A percentile compares a stretch with the other conserved stretches of the same genome.
phyloP scores from a whole-genome alignment of 495 filamentous ascomycete genomes.

The Darksidea phi region DNA sequence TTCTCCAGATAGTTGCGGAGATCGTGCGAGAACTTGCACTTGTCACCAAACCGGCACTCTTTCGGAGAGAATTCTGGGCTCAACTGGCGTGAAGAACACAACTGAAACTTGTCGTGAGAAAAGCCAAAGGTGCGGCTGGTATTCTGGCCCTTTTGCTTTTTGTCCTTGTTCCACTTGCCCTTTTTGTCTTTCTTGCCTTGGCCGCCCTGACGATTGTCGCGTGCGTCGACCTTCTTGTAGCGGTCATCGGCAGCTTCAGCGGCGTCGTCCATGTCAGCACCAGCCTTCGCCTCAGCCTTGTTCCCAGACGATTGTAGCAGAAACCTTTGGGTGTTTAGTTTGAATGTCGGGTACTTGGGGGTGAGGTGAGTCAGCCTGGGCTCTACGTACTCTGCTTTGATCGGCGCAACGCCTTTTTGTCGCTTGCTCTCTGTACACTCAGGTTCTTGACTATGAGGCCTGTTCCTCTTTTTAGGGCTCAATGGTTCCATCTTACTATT shows the following conservation, averaged over 20 bases:
- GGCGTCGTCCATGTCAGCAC: constrained; percentile 41
- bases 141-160: constrained; percentile 79
- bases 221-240: constrained; percentile 38
- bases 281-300: constrained; percentile 6
- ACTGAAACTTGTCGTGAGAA: constrained; percentile 70
- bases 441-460: constrained; percentile 8
- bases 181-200: constrained; percentile 44
- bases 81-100: constrained; percentile 70
- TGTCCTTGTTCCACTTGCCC: constrained; percentile 55
- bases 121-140: constrained; percentile 78
- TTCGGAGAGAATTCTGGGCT: constrained; percentile 71
- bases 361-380: background rate
- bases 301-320: constrained; percentile 17
- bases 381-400: constrained; percentile 75
- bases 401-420: constrained; percentile 69
- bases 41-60: constrained; percentile 70
- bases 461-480: constrained; percentile 12
- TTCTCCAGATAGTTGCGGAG: constrained; percentile 80
- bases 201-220: constrained; percentile 39
- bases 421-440: constrained; percentile 40
- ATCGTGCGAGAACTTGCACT: constrained; percentile 77
- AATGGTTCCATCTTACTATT: constrained; percentile 2
- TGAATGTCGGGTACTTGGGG: background rate
- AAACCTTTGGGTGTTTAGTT: constrained; percentile 4
- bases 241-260: constrained; percentile 42